Conservation (phyloP, 1,139 yeast genomes). For the Kodamaea anthophila region DNA sequence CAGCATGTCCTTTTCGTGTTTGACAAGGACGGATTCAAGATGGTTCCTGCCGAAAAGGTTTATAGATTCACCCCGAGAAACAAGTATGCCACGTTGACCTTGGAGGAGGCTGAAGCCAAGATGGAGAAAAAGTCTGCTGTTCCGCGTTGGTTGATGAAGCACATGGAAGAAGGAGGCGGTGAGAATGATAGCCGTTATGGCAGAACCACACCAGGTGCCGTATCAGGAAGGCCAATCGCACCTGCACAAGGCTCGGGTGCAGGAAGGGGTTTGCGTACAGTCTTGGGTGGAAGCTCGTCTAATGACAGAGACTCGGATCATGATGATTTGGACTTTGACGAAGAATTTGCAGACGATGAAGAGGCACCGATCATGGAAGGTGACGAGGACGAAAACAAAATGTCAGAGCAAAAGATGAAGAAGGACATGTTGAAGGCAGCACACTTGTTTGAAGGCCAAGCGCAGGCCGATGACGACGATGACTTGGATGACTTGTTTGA, state of each 20-base stretch:
- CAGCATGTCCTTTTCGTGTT: constrained; percentile 76
- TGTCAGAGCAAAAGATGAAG: constrained; percentile 82
- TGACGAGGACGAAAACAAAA: constrained; percentile 89
- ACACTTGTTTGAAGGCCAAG: constrained; percentile 53
- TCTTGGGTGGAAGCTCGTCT: constrained; percentile 44
- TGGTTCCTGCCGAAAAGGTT: constrained; percentile 93
- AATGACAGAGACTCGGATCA: constrained; percentile 70
- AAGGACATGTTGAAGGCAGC: constrained; percentile 86
- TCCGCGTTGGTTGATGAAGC: constrained; percentile 96
- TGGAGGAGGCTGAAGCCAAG: constrained; percentile 94
- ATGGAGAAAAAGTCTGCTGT: constrained; percentile 79
- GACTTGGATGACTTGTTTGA: constrained; percentile 64
- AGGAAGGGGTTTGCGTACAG: constrained; percentile 49
- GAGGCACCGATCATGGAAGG: constrained; percentile 98
- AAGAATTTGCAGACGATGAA: constrained; percentile 97
- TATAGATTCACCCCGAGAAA: constrained; percentile 91
- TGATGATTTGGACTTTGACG: constrained; percentile 91
- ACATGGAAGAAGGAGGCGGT: constrained; percentile 54
- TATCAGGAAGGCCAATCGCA: constrained; percentile 18
- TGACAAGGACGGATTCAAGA: constrained; percentile 82
- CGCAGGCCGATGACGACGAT: constrained; percentile 52
- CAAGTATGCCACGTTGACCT: constrained; percentile 85
- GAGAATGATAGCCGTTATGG: constrained; percentile 45
- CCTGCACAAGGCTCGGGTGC: constrained; percentile 9
- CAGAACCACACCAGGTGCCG: constrained; percentile 11